A percentile compares a stretch with the other conserved stretches of the same genome.
Evolutionary conservation across 208 protist genomes (phyloP).

Genomic region (Angomonas desouzai): DNA sequence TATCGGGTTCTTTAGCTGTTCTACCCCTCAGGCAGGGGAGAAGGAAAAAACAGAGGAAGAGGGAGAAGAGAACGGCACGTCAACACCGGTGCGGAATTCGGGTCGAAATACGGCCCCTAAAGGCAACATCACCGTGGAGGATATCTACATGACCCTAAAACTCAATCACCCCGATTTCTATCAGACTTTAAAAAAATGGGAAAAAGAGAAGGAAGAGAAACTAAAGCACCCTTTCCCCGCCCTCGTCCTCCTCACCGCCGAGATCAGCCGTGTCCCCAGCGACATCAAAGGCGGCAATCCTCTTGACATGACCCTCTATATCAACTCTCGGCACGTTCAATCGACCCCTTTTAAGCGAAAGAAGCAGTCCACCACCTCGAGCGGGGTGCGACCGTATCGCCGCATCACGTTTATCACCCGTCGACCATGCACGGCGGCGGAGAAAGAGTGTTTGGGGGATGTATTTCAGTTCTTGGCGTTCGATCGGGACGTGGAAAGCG

Average conservation of each 20-base stretch:
- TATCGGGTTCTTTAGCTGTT: conserved; percentile 28
- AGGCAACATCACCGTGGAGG: conserved; percentile 5
- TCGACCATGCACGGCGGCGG: neutral
- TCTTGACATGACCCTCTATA: conserved; percentile 7
- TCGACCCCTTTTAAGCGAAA: neutral
- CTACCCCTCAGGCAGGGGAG: neutral
- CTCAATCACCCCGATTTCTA: neutral
- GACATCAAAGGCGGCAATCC: conserved; percentile 8
- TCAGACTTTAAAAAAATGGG: conserved; percentile 9
- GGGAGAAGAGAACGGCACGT: neutral
- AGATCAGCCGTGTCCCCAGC: conserved; percentile 1
- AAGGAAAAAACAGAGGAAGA: neutral
- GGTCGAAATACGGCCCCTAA: neutral
- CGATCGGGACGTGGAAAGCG: neutral
- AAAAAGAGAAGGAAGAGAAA: conserved; percentile 4
- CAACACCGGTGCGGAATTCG: neutral
- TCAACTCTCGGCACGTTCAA: neutral
- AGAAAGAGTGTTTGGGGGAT: neutral
- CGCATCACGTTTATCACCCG: neutral
- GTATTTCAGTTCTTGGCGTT: neutral
- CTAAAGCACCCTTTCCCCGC: neutral
- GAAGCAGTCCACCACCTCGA: neutral
- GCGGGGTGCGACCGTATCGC: conserved; percentile 3
- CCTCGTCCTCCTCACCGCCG: neutral
- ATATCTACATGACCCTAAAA: neutral